Evolutionary conservation across 2,329 filamentous ascomycete species (phyloP).

Genomic region (Davidsoniella virescens): DNA sequence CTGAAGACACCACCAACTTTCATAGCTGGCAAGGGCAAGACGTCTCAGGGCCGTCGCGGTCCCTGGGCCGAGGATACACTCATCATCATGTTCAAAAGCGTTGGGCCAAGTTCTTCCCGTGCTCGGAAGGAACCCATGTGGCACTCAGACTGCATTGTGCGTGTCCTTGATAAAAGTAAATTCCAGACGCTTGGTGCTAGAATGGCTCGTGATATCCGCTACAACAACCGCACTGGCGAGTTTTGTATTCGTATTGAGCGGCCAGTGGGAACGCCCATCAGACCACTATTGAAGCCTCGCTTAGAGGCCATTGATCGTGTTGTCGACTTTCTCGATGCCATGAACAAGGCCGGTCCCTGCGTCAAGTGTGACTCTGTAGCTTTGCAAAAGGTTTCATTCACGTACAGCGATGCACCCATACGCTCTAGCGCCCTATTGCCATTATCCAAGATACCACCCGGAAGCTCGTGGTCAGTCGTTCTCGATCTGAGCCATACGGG

Average conservation of each 20-base stretch:
- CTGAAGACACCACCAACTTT: not conserved
- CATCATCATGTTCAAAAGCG: constrained; percentile 37
- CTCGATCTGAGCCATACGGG: constrained; percentile 38
- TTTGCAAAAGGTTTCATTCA: constrained; percentile 48
- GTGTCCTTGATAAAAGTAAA: constrained; percentile 34
- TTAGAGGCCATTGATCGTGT: constrained; percentile 54
- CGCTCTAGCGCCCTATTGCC: constrained; percentile 2
- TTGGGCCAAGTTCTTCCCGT: constrained; percentile 18
- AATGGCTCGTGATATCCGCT: constrained; percentile 46
- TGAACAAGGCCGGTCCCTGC: constrained; percentile 37
- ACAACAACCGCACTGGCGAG: constrained; percentile 40
- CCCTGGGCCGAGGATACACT: constrained; percentile 45
- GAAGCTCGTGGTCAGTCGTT: constrained; percentile 31
- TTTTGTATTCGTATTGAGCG: constrained; percentile 47
- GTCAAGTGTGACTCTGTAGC: constrained; percentile 43
- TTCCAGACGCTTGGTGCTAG: constrained; percentile 38
- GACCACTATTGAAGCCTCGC: constrained; percentile 41
- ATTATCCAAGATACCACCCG: constrained; percentile 1
- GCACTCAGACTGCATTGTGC: constrained; percentile 37
- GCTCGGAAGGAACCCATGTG: constrained; percentile 20
- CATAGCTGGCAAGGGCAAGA: not conserved
- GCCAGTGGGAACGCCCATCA: constrained; percentile 39
- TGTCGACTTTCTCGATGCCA: constrained; percentile 51
- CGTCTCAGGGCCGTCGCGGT: constrained; percentile 8
- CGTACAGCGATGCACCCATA: constrained; percentile 34